phyloP scores from a whole-genome alignment of 441 rosid genomes.

The Euphorbia schlechtendalii region DNA sequence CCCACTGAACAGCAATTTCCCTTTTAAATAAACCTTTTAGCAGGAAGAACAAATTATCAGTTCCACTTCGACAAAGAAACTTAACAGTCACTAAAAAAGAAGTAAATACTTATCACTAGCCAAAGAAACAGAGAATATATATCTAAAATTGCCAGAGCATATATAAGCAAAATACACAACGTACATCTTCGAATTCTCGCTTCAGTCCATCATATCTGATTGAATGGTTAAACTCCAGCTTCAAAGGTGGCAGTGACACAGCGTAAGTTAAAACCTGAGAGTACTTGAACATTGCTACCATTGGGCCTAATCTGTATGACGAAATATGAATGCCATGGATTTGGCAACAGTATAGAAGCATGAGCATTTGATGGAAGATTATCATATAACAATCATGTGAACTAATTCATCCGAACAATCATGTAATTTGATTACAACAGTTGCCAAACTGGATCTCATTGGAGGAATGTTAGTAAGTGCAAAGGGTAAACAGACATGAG shows the following conservation, averaged over 20 bases:
- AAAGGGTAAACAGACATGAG: background rate
- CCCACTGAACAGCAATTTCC: constrained; percentile 52
- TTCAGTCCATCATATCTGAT: constrained; percentile 48
- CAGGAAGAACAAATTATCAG: constrained; percentile 15
- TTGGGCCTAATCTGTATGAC: constrained; percentile 76
- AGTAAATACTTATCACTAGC: constrained; percentile 1
- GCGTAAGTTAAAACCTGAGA: constrained; percentile 63
- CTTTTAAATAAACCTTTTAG: constrained; percentile 57
- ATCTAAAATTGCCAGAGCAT: constrained; percentile 3
- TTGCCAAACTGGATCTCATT: background rate
- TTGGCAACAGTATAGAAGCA: background rate
- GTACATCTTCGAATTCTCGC: constrained; percentile 55
- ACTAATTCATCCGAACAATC: background rate
- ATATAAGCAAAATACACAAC: constrained; percentile 14
- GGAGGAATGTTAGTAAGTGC: background rate
- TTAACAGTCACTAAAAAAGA: background rate
- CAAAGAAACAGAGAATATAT: constrained; percentile 14
- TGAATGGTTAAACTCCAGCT: constrained; percentile 52
- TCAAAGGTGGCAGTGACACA: constrained; percentile 73
- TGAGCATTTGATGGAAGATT: background rate
- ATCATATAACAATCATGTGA: background rate
- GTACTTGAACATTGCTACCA: constrained; percentile 87
- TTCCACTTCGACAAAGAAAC: constrained; percentile 1
- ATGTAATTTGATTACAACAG: background rate
- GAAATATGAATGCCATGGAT: constrained; percentile 11